phyloP scores from a whole-genome alignment of 2,329 filamentous ascomycete species.

The Penicillium aurantiogriseum region DNA sequence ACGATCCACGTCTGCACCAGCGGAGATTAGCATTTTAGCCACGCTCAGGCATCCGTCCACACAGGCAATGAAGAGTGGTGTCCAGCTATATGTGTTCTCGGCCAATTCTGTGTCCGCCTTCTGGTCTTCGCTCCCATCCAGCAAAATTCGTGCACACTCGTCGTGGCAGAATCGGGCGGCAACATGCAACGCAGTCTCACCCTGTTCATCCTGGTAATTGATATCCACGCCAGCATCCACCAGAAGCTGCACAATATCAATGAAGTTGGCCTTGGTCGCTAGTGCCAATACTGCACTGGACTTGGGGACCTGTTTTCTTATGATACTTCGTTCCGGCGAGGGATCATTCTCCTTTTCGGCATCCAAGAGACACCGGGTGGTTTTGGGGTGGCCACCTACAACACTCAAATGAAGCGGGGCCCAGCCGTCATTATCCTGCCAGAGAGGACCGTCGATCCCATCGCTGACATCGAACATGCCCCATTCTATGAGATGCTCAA shows the following conservation, averaged over 20 bases:
- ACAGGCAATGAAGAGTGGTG: constrained; percentile 86
- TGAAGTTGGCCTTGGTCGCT: constrained; percentile 84
- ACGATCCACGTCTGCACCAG: constrained; percentile 72
- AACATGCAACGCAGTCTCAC: constrained; percentile 88
- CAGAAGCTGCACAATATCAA: constrained; percentile 78
- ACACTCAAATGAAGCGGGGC: constrained; percentile 90
- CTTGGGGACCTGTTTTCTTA: constrained; percentile 70
- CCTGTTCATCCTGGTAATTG: constrained; percentile 86
- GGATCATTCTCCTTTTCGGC: constrained; percentile 73
- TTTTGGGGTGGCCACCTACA: constrained; percentile 83
- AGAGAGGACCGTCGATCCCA: constrained; percentile 80
- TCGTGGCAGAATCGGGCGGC: constrained; percentile 85
- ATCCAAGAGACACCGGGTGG: constrained; percentile 75
- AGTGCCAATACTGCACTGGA: constrained; percentile 85
- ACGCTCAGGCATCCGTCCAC: constrained; percentile 81
- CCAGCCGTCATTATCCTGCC: constrained; percentile 91
- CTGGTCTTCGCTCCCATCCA: constrained; percentile 68
- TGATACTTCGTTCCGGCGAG: constrained; percentile 60
- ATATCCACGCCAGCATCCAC: constrained; percentile 89
- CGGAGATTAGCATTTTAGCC: constrained; percentile 72
- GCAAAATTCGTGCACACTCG: constrained; percentile 73
- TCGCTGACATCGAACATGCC: constrained; percentile 77
- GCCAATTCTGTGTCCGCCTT: constrained; percentile 72
- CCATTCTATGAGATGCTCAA: constrained; percentile 87
- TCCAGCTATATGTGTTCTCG: constrained; percentile 89